phyloP scores from a whole-genome alignment of 805 yeast species.

The Yamadazyma kitorensis region DNA sequence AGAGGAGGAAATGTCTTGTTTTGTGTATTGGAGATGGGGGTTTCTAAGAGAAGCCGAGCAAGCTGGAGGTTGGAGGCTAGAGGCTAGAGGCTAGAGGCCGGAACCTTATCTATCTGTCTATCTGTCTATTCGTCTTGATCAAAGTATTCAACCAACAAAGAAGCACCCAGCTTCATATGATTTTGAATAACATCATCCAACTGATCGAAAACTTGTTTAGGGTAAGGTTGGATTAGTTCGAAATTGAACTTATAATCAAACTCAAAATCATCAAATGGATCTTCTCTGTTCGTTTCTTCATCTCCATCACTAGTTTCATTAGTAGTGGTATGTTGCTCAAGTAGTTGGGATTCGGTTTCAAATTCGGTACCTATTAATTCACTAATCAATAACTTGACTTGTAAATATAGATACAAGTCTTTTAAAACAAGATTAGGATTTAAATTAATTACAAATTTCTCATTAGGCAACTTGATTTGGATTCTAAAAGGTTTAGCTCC shows the following conservation, averaged over 20 bases:
- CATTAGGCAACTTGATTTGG: slow-evolving; percentile 52
- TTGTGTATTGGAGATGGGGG: too few relatives aligned
- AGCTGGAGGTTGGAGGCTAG: too few relatives aligned
- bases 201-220: slow-evolving; percentile 28
- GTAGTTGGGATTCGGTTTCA: too few relatives aligned
- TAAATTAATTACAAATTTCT: slow-evolving; percentile 46
- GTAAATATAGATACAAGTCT: slow-evolving; percentile 52
- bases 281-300: slow-evolving; percentile 13
- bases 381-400: slow-evolving; percentile 30
- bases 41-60: too few relatives aligned
- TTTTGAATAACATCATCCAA: slow-evolving; percentile 12
- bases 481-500: too few relatives aligned
- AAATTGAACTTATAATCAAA: slow-evolving; percentile 28
- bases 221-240: slow-evolving; percentile 42
- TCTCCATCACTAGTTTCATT: slow-evolving; percentile 13
- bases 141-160: slow-evolving; percentile 37
- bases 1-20: too few relatives aligned
- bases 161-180: slow-evolving; percentile 34
- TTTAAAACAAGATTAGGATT: slow-evolving; percentile 33
- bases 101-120: too few relatives aligned
- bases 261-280: slow-evolving; percentile 15
- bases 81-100: too few relatives aligned
- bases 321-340: too few relatives aligned
- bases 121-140: too few relatives aligned
- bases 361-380: too few relatives aligned